Evolutionary conservation across 2,329 filamentous ascomycete genomes (phyloP).

Genomic region (Chrysoporthe deuterocubensis): DNA sequence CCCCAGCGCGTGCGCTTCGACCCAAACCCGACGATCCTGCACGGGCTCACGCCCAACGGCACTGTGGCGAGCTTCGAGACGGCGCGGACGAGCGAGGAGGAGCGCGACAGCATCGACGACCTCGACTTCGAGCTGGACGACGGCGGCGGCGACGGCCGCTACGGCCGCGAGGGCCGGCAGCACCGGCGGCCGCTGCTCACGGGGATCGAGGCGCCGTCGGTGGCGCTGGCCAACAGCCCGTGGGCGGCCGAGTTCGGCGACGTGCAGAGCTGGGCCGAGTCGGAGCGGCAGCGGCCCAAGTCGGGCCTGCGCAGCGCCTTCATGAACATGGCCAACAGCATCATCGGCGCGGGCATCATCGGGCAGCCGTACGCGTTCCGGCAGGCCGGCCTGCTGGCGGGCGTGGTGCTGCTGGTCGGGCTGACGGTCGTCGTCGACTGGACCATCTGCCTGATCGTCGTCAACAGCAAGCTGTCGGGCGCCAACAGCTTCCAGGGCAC

Average conservation of each 20-base stretch:
- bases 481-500: constrained; percentile 94
- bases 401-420: constrained; percentile 74
- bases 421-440: constrained; percentile 91
- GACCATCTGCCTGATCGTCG: constrained; percentile 96
- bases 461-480: constrained; percentile 96
- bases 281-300: constrained; percentile 71
- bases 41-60: constrained; percentile 27
- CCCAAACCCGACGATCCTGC: constrained; percentile 50
- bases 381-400: constrained; percentile 85
- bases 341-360: constrained; percentile 79
- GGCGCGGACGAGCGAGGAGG: constrained; percentile 23
- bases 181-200: constrained; percentile 76
- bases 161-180: constrained; percentile 47
- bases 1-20: constrained; percentile 78
- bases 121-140: constrained; percentile 39
- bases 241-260: constrained; percentile 45
- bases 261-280: constrained; percentile 54
- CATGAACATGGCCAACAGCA: constrained; percentile 99
- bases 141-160: too few relatives aligned
- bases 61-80: constrained; percentile 26
- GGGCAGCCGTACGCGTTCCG: constrained; percentile 94
- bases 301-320: constrained; percentile 87
- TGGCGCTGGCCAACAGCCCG: constrained; percentile 65
- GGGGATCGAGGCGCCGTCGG: constrained; percentile 80
- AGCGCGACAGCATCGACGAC: constrained; percentile 32